Percentiles rank a stretch among this genome's conserved stretches.
phyloP scores from a whole-genome alignment of 2,329 filamentous ascomycete species.

The Aspergillus sp. region DNA sequence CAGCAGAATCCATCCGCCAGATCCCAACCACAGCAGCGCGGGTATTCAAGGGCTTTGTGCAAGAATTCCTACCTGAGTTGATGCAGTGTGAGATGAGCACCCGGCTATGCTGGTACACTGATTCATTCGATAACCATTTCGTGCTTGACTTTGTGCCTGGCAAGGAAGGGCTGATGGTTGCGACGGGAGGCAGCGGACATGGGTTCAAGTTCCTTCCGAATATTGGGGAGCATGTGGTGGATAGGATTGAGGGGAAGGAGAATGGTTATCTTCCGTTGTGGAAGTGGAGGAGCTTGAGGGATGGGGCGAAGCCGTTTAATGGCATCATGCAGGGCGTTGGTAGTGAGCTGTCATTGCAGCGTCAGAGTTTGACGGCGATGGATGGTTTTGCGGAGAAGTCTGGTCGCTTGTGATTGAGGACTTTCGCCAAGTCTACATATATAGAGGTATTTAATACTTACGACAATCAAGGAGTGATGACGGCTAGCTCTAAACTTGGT shows the following conservation, averaged over 20 bases:
- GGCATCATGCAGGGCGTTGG: too few relatives aligned
- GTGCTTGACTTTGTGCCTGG: conserved; percentile 54
- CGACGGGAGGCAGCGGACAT: conserved; percentile 62
- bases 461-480: accelerated
- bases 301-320: too few relatives aligned
- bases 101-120: conserved; percentile 58
- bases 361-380: too few relatives aligned
- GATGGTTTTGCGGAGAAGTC: too few relatives aligned
- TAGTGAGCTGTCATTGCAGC: too few relatives aligned
- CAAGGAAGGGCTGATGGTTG: conserved; percentile 55
- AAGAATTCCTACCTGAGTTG: conserved; percentile 47
- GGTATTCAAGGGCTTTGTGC: conserved; percentile 35
- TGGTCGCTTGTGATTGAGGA: too few relatives aligned
- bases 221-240: conserved; percentile 55
- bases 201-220: conserved; percentile 63
- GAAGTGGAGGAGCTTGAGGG: conserved; percentile 21
- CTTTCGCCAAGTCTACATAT: too few relatives aligned
- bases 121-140: conserved; percentile 57
- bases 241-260: conserved; percentile 47
- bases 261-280: conserved; percentile 17
- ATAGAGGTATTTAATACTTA: too few relatives aligned
- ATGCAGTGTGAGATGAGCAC: conserved; percentile 37
- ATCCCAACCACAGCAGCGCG: conserved; percentile 28
- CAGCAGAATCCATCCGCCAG: conserved; percentile 11
- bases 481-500: too few relatives aligned